Percentiles rank a stretch among this genome's conserved stretches.
These are phyloP conservation scores for Globisporangium cederbergense DNA, from an alignment of 352 stramenopile genomes.

Conservation along the genomic window DNA sequence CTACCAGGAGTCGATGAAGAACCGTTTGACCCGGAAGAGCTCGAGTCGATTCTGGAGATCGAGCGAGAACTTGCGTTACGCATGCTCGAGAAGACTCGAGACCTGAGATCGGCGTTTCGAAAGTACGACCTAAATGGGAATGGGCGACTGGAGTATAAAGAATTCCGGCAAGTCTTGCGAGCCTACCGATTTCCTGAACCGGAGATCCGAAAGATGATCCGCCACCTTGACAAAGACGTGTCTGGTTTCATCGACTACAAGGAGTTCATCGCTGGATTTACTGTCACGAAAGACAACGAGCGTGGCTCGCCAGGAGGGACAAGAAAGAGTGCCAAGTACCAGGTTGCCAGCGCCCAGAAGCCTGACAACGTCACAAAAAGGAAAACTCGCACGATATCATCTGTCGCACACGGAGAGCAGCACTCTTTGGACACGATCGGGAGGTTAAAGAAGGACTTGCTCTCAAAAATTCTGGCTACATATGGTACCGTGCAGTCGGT, in stretches of 20 bases:
- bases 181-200: conserved; percentile 52
- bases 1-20: conserved; percentile 25
- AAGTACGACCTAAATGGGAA: conserved; percentile 74
- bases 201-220: conserved; percentile 73
- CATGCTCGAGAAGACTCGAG: conserved; percentile 51
- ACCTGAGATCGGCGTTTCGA: conserved; percentile 52
- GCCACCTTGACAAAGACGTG: conserved; percentile 58
- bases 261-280: conserved; percentile 56
- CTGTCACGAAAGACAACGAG: conserved; percentile 23
- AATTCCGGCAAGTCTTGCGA: conserved; percentile 65
- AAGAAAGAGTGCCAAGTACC: conserved; percentile 20
- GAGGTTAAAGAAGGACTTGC: conserved; percentile 41
- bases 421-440: conserved; percentile 18
- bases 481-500: conserved; percentile 48
- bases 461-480: conserved; percentile 33
- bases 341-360: conserved; percentile 15
- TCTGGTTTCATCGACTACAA: conserved; percentile 76
- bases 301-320: conserved; percentile 12
- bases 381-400: conserved; percentile 3
- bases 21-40: conserved; percentile 35
- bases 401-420: neutral
- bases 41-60: conserved; percentile 61
- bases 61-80: conserved; percentile 53
- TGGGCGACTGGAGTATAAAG: conserved; percentile 60
- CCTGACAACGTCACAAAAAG: conserved; percentile 9